Percentiles rank a stretch among this genome's conserved stretches.
Evolutionary conservation across 2,329 filamentous ascomycete species (phyloP).

Genomic region (Ceratocystis eucalypticola): DNA sequence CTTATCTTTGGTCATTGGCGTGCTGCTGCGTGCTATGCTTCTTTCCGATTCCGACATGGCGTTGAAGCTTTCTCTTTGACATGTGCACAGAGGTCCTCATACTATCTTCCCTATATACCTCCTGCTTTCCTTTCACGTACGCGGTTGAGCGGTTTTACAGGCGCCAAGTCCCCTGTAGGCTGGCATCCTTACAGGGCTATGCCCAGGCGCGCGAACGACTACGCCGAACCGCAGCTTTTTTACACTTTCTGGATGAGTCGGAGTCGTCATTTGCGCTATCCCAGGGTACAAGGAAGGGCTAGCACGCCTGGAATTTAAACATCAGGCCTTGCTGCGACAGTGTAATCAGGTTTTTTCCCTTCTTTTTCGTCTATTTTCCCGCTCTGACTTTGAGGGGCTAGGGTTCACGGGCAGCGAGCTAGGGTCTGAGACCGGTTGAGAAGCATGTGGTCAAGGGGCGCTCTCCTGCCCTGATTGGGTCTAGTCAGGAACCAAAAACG

Average conservation of each 20-base stretch:
- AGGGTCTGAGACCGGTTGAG: constrained; percentile 6
- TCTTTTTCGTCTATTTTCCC: background rate
- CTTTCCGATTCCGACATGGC: background rate
- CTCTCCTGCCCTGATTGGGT: background rate
- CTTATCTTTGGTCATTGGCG: background rate
- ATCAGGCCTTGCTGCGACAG: background rate
- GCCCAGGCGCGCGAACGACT: background rate
- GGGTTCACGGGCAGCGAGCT: background rate
- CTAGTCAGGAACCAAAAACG: constrained; percentile 5
- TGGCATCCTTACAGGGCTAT: background rate
- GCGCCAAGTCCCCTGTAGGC: background rate
- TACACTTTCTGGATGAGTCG: background rate
- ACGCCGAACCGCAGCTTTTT: background rate
- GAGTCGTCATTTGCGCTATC: too few species aligned
- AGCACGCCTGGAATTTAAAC: background rate
- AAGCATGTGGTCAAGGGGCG: constrained; percentile 1
- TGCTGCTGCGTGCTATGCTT: too few species aligned
- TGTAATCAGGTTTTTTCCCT: constrained; percentile 2
- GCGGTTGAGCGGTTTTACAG: background rate
- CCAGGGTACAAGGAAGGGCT: background rate
- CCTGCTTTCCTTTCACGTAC: background rate
- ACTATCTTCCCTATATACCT: background rate
- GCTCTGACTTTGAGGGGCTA: background rate
- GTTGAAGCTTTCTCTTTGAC: background rate
- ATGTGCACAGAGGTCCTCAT: background rate